These are phyloP conservation scores for Brassica carinata DNA, from an alignment of 345 rosid genomes.

Conservation along the genomic window DNA sequence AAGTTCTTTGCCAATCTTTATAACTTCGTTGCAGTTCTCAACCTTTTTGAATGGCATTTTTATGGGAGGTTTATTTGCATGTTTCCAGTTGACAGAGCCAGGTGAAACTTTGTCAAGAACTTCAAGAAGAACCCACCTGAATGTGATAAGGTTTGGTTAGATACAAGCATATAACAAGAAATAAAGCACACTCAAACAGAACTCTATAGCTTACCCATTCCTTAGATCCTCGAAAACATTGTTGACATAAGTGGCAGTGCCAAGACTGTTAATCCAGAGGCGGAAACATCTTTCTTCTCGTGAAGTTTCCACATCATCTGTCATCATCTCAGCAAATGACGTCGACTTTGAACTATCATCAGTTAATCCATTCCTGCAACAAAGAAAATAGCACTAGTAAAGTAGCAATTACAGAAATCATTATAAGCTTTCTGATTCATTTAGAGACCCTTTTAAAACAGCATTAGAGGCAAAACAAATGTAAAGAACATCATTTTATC, in stretches of 20 bases:
- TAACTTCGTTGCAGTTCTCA: conserved; percentile 39
- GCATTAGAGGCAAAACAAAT: not conserved
- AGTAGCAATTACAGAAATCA: not conserved
- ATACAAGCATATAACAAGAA: conserved; percentile 28
- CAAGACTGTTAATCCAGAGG: conserved; percentile 97
- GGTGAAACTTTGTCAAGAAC: conserved; percentile 46
- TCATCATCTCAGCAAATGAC: conserved; percentile 95
- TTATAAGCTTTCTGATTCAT: conserved; percentile 16
- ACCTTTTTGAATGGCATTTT: conserved; percentile 72
- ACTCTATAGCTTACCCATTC: conserved; percentile 64
- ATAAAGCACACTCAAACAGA: conserved; percentile 1
- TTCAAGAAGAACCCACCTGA: conserved; percentile 84
- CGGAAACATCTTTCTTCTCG: conserved; percentile 99
- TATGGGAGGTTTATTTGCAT: conserved; percentile 80
- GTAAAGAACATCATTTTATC: conserved; percentile 1
- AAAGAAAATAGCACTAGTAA: conserved; percentile 27
- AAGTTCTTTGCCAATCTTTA: conserved; percentile 42
- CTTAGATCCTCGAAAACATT: conserved; percentile 91
- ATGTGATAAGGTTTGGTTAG: conserved; percentile 19
- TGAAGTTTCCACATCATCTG: conserved; percentile 91
- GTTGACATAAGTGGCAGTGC: conserved; percentile 74
- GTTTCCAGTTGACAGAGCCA: conserved; percentile 71
- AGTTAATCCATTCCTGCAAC: conserved; percentile 84
- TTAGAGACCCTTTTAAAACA: not conserved
- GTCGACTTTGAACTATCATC: conserved; percentile 56